Conservation (phyloP, 2,329 filamentous ascomycete genomes). For the Neoscytalidium dimidiatum region DNA sequence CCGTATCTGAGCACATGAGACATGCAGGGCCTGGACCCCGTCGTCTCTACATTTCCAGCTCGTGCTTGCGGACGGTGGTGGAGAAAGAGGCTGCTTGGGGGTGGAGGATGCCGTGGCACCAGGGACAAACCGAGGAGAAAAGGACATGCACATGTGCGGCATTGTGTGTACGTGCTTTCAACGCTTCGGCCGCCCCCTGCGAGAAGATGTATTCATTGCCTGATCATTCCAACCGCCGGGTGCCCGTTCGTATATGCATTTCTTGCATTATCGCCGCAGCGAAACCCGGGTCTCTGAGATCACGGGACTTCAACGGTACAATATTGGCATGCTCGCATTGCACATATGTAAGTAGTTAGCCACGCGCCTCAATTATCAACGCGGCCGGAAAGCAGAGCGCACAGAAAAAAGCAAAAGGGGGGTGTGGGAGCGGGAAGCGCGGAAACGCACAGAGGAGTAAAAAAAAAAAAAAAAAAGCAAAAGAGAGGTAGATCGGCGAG, state of each 20-base stretch:
- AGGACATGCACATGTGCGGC: not conserved
- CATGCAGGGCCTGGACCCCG: slow-evolving; percentile 4
- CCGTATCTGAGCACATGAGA: not conserved
- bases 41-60: not conserved
- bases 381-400: not conserved
- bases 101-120: not conserved
- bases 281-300: no score
- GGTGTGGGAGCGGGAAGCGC: not conserved
- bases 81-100: not conserved
- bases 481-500: not conserved
- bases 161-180: not conserved
- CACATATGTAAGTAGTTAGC: not conserved
- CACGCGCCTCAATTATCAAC: not conserved
- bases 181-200: not conserved
- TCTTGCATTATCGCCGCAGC: not conserved
- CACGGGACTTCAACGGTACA: no score
- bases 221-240: not conserved
- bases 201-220: not conserved
- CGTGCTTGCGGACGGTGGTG: not conserved
- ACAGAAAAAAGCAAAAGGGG: not conserved
- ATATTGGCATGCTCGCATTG: not conserved
- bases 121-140: not conserved
- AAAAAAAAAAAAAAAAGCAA: not conserved
- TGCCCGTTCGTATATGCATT: not conserved
- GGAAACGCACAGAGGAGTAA: not conserved